Evolutionary conservation across 73 alveolate genomes (phyloP), one percentile per base, ranked within the genome.

Genomic region (Symbiodinium natans): DNA sequence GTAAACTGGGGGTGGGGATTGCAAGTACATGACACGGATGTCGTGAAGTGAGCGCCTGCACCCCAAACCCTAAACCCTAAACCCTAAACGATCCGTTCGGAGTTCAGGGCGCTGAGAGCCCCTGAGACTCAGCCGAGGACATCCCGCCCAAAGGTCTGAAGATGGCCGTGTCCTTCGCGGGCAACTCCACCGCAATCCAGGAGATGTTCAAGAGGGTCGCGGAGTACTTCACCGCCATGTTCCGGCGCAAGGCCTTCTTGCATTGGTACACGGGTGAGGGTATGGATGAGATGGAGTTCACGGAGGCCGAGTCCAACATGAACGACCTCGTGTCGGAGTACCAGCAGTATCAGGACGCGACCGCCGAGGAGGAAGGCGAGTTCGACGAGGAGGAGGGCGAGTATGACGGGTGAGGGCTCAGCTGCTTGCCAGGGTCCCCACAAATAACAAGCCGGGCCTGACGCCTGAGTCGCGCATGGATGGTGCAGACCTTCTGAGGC

Each of bases 181-280:
- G 99, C 80, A 99, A 99, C 99, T 98, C 99, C 48, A 99, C 99
- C 82, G 99, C 99, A 97, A 99, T 98, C 93, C 99, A 99, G 99
- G 92, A 41, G 27, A 99, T 99, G 99, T 99, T 99, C 99, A 99
- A 99, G 99, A 99, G 99, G 99, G 99, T 99, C 92, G 99, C 99
- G 73, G 99, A 99, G 98, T 99, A 99, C 98, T 99, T 99, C 99
- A 99, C 99, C 82, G 99, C 99, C 86, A 99, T 99, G 99, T 99
- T 99, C 99, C 99, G 99, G 99, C 99, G 99, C 94, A 99, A 99
- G 99, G 99, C 99, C 93, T 99, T 99, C 99, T 99, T 99, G 93
- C 99, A 99, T 93, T 99, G 99, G 99, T 93, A 99, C 99, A 99
- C 99, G 98, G 99, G 99, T 75, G 99, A 99, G 97, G 99, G 99